Evolutionary conservation across 108 stramenopile genomes (phyloP).

Genomic region (Pelagomonas calceolata): DNA sequence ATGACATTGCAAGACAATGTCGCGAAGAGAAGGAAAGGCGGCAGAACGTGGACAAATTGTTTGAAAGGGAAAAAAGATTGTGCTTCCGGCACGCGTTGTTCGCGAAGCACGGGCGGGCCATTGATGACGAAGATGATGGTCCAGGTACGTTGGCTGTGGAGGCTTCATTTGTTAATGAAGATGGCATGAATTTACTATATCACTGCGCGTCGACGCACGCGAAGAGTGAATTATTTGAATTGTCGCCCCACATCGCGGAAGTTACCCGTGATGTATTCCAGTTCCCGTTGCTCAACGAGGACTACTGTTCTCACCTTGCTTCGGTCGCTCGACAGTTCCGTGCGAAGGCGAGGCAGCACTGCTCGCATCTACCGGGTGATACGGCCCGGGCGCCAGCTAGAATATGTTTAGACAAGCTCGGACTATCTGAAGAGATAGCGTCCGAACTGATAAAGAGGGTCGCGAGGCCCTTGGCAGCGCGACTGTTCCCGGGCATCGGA

Average conservation of each 20-base stretch:
- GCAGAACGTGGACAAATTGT: not conserved
- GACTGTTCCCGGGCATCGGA: not conserved
- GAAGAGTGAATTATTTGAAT: not conserved
- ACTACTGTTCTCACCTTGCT: not conserved
- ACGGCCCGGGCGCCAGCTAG: not conserved
- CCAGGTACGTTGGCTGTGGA: too few relatives aligned
- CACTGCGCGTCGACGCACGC: not conserved
- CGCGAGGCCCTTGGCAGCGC: not conserved
- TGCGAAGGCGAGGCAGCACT: not conserved
- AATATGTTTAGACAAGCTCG: not conserved
- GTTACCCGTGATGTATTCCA: not conserved
- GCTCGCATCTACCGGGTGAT: not conserved
- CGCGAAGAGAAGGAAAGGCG: not conserved
- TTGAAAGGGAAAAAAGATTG: not conserved
- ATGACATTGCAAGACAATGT: not conserved
- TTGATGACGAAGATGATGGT: too few relatives aligned
- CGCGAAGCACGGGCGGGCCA: too few relatives aligned
- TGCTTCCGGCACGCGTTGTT: not conserved
- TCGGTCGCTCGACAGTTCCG: not conserved
- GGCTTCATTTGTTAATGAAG: not conserved
- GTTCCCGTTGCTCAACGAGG: not conserved
- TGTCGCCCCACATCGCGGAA: not conserved
- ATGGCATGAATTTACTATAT: not conserved
- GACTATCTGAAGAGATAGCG: not conserved
- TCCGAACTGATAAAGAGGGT: not conserved